Base-by-base conservation (phyloP, 768 basidiomycete genomes). In the Tulasnella sp. region DNA sequence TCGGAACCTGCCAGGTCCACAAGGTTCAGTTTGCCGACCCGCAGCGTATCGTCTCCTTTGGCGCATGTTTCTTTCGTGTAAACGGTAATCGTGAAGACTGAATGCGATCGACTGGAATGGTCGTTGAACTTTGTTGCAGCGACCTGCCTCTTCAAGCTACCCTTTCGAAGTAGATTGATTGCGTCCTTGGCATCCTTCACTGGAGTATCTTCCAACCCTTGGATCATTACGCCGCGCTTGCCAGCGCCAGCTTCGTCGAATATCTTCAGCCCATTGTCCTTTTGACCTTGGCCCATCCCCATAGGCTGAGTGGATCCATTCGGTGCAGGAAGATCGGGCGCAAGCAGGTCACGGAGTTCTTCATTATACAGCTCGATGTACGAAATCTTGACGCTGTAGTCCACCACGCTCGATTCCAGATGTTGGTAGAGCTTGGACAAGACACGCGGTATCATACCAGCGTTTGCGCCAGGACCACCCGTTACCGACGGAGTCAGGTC, bases 91-190 rank as follows among this genome's bases (percentile, higher is more conserved):
- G 89, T 86, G 65, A 99, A 96, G 13, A 99, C 83, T 1, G 92
- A 95, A 63, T 99, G 95, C 0, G 95, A 98, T 12, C 95, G 90
- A 66, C 91, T 72, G 4, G 89, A 93, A 58, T 90, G 86, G 61
- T 96, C 90, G 63, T 99, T 99, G 73, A 98, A 93, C 63, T 91
- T 92, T 19, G 95, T 98, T 7, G 88, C 80, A 0, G 92, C 95
- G 39, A 88, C 87, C 66, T 98, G 91, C 47, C 95, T 72, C 32
- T 91, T 76, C 54, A 88, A 76, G 53, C 85, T 90, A 40, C 95
- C 95, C 64, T 89, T 91, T 16, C 78, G 79, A 27, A 99, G 72
- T 35, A 96, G 74, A 19, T 74, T 75, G 22, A 98, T 69, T 0
- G 91, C 93, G 56, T 90, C 84, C 53, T 77, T 72, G 3, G 83